Evolutionary conservation across 2,329 filamentous ascomycete species (phyloP).

Genomic region (Pleomassaria siparia): DNA sequence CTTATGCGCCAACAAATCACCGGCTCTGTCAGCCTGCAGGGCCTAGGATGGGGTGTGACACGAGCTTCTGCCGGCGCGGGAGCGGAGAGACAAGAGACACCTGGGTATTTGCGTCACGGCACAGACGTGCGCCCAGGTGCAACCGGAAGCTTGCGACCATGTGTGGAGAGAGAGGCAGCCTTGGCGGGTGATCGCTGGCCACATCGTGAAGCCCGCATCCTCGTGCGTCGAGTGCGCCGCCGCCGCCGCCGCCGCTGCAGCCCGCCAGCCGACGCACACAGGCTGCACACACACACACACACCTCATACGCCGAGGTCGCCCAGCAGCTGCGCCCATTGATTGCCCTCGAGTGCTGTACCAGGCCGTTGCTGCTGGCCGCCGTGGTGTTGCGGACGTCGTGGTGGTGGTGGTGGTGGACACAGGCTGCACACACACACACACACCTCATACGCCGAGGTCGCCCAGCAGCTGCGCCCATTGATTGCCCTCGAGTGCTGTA

Average conservation of each 20-base stretch:
- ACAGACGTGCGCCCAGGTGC: slow-evolving; percentile 28
- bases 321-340: neutral
- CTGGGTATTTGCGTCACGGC: slow-evolving; percentile 38
- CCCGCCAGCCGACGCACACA: slow-evolving; percentile 7
- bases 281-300: neutral
- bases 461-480: neutral
- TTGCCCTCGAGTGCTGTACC: neutral
- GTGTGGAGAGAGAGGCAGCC: slow-evolving; percentile 24
- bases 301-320: neutral
- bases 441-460: neutral
- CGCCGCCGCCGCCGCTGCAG: slow-evolving; percentile 7
- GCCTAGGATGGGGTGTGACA: slow-evolving; percentile 30
- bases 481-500: neutral
- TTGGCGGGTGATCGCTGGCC: neutral
- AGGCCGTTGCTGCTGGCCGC: neutral
- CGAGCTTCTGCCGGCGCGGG: slow-evolving; percentile 37
- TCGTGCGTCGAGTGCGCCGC: slow-evolving; percentile 8
- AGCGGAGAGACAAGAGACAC: slow-evolving; percentile 36
- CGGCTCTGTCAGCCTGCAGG: slow-evolving; percentile 32
- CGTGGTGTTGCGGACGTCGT: neutral
- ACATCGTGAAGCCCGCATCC: slow-evolving; percentile 5
- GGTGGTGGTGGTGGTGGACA: neutral
- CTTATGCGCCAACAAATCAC: slow-evolving; percentile 34
- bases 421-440: neutral
- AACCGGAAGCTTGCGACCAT: slow-evolving; percentile 35